Base-by-base conservation (phyloP, 2,329 filamentous ascomycete species). In the Exophiala bonariae region DNA sequence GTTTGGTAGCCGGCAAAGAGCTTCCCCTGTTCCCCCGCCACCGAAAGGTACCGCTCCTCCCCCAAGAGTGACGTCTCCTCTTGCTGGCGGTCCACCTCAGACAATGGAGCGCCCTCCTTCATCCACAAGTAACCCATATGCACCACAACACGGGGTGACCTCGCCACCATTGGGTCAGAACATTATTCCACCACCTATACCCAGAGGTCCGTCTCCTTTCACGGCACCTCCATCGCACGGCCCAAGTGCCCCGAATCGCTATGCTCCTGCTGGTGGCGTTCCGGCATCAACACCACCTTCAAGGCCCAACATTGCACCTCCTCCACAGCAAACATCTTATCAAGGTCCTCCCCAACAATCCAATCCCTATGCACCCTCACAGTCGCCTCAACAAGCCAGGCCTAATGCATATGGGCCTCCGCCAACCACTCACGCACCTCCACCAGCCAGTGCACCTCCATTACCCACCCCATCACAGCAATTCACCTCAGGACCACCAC, bases 151-250 rank as follows among this genome's bases (percentile, higher is more conserved):
- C 70, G 77, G 19, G 9, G 61, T 70, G 19, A 49, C 64, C 53
- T 39, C 73, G 54, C 74, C 68, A 4, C 66, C 73, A 26, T 67
- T 62, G 13, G 59, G 57, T 61, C 56, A 66, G 59, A 60, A 59
- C n/a, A 67, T 70, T 57, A 65, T 63, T 42, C 79, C 79, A 35
- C 76, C 83, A 33, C 79, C 81, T 16, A 78, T 89, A 41, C 79
- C 83, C 17, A 83, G 89, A 55, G 89, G 86, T 20, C 79, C 86
- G 3, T 96, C 91, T 19, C 91, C 91, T 4, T 96, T 96, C 68
- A 89, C 91, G 61, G 81, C 86, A 30, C 87, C 91, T 44, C 87
- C 88, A 5, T 73, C 83, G 22, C 78, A 76, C 14, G 74, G 81
- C 4, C 57, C 57, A n/a, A 83, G 87, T n/a, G 81, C 85, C 4